Percentiles rank a stretch among this genome's conserved stretches.
These are phyloP conservation scores for Carex cristatella DNA, from an alignment of 176 grass and related monocot species.

Conservation along the genomic window DNA sequence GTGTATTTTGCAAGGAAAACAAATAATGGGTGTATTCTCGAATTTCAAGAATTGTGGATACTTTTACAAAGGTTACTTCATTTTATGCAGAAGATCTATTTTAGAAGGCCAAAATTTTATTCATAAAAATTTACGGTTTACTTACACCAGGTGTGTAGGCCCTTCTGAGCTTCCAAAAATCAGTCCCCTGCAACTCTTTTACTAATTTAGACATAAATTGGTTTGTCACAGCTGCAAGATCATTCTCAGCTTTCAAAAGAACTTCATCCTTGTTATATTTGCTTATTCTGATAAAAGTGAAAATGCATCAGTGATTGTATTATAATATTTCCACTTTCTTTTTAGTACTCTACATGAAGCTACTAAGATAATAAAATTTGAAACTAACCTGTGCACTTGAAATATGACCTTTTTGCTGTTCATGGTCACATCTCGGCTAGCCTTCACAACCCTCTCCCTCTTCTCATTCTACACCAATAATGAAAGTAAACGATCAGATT, in stretches of 20 bases:
- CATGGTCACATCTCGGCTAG: slow-evolving; percentile 96
- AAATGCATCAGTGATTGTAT: neutral
- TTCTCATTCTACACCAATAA: slow-evolving; percentile 71
- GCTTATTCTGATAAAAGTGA: slow-evolving; percentile 52
- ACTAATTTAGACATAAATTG: slow-evolving; percentile 79
- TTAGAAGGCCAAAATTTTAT: slow-evolving; percentile 14
- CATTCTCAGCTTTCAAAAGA: slow-evolving; percentile 86
- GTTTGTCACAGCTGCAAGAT: slow-evolving; percentile 68
- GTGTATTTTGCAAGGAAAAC: neutral
- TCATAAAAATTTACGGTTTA: slow-evolving; percentile 14
- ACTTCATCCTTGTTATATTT: slow-evolving; percentile 80
- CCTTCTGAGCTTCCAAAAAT: slow-evolving; percentile 98
- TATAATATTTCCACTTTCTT: neutral
- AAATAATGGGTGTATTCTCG: neutral
- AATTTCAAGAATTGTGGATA: neutral
- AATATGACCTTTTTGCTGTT: slow-evolving; percentile 99
- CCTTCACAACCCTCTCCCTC: slow-evolving; percentile 88
- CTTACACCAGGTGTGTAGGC: slow-evolving; percentile 89
- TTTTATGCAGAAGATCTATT: neutral
- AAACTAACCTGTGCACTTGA: slow-evolving; percentile 88
- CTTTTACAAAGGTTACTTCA: neutral
- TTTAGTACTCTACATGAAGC: neutral
- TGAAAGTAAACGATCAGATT: neutral
- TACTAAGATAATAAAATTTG: slow-evolving; percentile 14
- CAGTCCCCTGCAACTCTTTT: slow-evolving; percentile 82